These are phyloP conservation scores for Fomitopsis palustris DNA, from an alignment of 1,284 basidiomycete genomes.

Conservation along the genomic window DNA sequence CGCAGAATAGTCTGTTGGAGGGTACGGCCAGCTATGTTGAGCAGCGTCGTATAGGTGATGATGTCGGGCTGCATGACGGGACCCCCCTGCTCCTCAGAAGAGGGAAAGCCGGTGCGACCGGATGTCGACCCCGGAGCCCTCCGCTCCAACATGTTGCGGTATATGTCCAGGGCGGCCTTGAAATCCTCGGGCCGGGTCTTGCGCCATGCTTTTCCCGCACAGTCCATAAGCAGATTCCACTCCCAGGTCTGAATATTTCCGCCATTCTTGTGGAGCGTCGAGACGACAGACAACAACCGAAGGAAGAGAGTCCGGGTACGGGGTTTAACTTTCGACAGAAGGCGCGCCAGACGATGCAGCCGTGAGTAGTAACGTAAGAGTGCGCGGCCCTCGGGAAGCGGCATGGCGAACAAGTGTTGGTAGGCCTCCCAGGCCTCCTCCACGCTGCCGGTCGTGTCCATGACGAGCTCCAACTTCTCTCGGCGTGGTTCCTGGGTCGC, in stretches of 20 bases:
- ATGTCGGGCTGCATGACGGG: conserved; percentile 47
- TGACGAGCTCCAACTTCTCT: conserved; percentile 16
- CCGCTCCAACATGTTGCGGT: conserved; percentile 50
- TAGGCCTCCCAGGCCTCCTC: conserved; percentile 62
- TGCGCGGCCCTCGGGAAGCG: conserved; percentile 9
- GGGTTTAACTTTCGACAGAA: conserved; percentile 46
- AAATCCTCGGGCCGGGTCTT: conserved; percentile 54
- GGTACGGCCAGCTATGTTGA: conserved; percentile 59
- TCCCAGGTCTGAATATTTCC: conserved; percentile 54
- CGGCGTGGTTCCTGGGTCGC: not conserved
- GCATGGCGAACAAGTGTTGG: conserved; percentile 35
- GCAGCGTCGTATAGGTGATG: conserved; percentile 62
- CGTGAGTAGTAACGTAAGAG: conserved; percentile 31
- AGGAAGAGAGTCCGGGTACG: conserved; percentile 58
- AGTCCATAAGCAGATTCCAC: conserved; percentile 72
- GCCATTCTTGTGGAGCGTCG: conserved; percentile 47
- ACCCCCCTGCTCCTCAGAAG: not conserved
- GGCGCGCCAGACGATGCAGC: conserved; percentile 57
- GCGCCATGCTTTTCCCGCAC: conserved; percentile 63
- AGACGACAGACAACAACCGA: conserved; percentile 60
- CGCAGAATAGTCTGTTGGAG: conserved; percentile 40
- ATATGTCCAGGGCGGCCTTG: conserved; percentile 55
- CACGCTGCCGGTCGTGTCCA: conserved; percentile 39
- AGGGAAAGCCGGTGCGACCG: conserved; percentile 11
- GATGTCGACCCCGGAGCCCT: conserved; percentile 42